phyloP scores from a whole-genome alignment of 495 filamentous ascomycete genomes.

The Ascodesmis nigricans region DNA sequence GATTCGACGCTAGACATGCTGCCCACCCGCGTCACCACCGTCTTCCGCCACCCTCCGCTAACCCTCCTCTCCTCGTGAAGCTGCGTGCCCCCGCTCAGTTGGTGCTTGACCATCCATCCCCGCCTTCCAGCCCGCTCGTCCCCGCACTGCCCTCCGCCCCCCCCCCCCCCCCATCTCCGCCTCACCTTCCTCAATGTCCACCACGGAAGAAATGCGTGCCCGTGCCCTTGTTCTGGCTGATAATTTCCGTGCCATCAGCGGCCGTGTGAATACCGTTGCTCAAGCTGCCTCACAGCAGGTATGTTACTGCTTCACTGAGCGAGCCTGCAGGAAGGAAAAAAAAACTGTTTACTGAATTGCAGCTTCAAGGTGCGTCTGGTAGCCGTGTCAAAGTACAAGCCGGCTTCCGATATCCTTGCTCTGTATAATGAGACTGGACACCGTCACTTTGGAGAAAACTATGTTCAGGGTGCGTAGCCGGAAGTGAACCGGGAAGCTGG shows the following conservation, averaged over 20 bases:
- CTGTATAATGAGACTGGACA: constrained; percentile 44
- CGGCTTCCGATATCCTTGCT: constrained; percentile 65
- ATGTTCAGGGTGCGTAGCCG: constrained; percentile 44
- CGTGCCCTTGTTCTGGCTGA: constrained; percentile 10
- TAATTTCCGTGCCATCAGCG: constrained; percentile 10
- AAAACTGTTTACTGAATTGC: too few relatives aligned
- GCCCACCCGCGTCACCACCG: too few relatives aligned
- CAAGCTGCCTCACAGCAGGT: too few relatives aligned
- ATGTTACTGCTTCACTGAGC: too few relatives aligned
- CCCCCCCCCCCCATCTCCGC: background rate
- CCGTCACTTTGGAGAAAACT: constrained; percentile 88
- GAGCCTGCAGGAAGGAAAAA: too few relatives aligned
- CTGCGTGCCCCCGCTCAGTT: too few relatives aligned
- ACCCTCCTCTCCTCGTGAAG: too few relatives aligned
- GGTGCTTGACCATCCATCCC: too few relatives aligned
- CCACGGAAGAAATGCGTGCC: constrained; percentile 8
- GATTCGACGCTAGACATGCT: too few relatives aligned
- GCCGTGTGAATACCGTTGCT: constrained; percentile 10
- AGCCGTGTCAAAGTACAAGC: constrained; percentile 86
- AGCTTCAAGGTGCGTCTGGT: constrained; percentile 55
- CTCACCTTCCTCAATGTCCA: background rate
- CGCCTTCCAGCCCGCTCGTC: background rate
- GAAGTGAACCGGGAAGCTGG: background rate
- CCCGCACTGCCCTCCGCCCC: background rate
- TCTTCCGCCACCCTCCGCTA: too few relatives aligned